Evolutionary conservation across 352 stramenopile species (phyloP).

Genomic region (Discostella stelligera): DNA sequence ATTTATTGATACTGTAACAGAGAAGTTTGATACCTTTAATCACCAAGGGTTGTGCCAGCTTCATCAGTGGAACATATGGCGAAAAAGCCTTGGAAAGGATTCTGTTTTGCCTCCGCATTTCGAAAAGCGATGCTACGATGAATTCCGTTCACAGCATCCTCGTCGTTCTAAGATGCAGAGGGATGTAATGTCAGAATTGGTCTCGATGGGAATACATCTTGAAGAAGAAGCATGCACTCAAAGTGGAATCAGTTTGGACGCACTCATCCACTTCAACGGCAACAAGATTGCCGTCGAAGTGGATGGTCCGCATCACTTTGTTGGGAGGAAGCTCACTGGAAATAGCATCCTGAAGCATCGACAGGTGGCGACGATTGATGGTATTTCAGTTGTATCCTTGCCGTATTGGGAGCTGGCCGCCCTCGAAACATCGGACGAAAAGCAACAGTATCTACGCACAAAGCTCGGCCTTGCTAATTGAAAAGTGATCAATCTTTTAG

Average conservation of each 20-base stretch:
- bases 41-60: slow-evolving; percentile 34
- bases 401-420: slow-evolving; percentile 49
- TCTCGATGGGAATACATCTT: slow-evolving; percentile 18
- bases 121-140: slow-evolving; percentile 26
- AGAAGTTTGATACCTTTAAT: slow-evolving; percentile 27
- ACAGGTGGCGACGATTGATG: slow-evolving; percentile 28
- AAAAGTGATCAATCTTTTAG: not conserved
- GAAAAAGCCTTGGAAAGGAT: slow-evolving; percentile 17
- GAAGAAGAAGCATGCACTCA: slow-evolving; percentile 20
- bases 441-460: slow-evolving; percentile 33
- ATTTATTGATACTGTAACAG: slow-evolving; percentile 25
- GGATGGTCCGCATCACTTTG: slow-evolving; percentile 37
- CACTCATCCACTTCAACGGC: slow-evolving; percentile 18
- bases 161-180: slow-evolving; percentile 11
- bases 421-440: slow-evolving; percentile 12
- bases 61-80: slow-evolving; percentile 48
- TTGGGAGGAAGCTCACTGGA: slow-evolving; percentile 18
- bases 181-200: slow-evolving; percentile 21
- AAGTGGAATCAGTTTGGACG: slow-evolving; percentile 32
- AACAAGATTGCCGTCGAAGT: slow-evolving; percentile 28
- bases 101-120: slow-evolving; percentile 14
- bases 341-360: slow-evolving; percentile 35
- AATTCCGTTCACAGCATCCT: not conserved
- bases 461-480: slow-evolving; percentile 14
- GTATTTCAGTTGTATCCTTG: slow-evolving; percentile 36